These are phyloP conservation scores for Prunella vulgaris DNA, from an alignment of 257 asterid species.

Conservation along the genomic window DNA sequence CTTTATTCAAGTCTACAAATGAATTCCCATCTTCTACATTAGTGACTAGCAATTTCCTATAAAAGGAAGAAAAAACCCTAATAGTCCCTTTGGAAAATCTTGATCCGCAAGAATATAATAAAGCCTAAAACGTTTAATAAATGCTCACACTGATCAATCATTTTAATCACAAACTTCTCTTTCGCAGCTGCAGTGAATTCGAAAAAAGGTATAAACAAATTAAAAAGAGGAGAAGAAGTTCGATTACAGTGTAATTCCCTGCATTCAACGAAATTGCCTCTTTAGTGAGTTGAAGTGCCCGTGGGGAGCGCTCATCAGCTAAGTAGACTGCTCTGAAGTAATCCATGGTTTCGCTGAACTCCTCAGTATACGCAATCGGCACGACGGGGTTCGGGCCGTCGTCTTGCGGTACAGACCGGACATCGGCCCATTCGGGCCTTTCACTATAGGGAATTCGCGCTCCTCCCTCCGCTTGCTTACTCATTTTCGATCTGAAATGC, in stretches of 20 bases:
- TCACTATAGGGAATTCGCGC: constrained; percentile 39
- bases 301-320: constrained; percentile 79
- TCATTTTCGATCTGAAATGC: constrained; percentile 24
- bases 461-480: constrained; percentile 7
- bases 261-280: constrained; percentile 71
- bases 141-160: neutral
- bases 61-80: neutral
- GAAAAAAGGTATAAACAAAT: neutral
- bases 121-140: neutral
- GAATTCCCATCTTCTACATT: neutral
- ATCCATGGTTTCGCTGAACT: constrained; percentile 78
- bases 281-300: constrained; percentile 71
- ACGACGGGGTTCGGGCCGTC: constrained; percentile 94
- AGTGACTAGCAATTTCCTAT: neutral
- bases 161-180: neutral
- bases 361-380: constrained; percentile 70
- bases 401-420: constrained; percentile 73
- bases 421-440: constrained; percentile 83
- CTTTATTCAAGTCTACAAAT: neutral
- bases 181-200: neutral
- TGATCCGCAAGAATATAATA: neutral
- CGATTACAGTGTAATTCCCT: constrained; percentile 79
- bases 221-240: neutral
- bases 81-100: neutral
- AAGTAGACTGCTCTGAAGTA: constrained; percentile 81